Evolutionary conservation across 345 rosid genomes (phyloP), one percentile per base, ranked within the genome.

Genomic region (Odontarrhena argentea): DNA sequence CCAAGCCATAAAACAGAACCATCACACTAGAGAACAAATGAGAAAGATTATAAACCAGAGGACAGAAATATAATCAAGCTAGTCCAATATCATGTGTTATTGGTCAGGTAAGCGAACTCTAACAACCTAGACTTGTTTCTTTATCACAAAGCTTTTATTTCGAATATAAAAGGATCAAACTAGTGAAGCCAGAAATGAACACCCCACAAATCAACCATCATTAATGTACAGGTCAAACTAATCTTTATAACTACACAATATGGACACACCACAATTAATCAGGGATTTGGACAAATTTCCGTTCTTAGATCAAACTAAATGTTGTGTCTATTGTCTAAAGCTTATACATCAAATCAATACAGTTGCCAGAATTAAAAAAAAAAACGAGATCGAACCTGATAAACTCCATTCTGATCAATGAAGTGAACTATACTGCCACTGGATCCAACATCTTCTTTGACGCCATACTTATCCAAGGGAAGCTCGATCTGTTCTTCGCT

Each of bases 401-500:
- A 77, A 68, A 70, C 67, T 52, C 78, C 91, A 54, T 34, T 47
- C 14, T 38, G 68, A 69, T 83, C 87, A 54, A 78, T 60, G 65
- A 87, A 89, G 69, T 92, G 87, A 75, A 78, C 45, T 6, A 87
- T 43, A 25, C 76, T 66, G 25, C 90, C 95, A 22, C 63, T 40
- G 28, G 76, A 83, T 45, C 67, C 80, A 30, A 24, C 42, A 67
- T 76, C 79, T 10, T 55, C 79, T 9, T 55, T 58, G 44, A 84
- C 68, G 30, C 92, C 89, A 26, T 78, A 85, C 10, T 75, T 69
- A 38, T 68, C 80, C 60, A 89, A 50, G 2, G 90, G 68, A 54
- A 92, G 77, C 71, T 84, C 74, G 69, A 92, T 77, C 32, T 79
- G 69, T 38, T 80, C 88, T 26, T 82, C 84, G 42, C 98, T 89